These are phyloP conservation scores for Tricladium varicosporioides DNA, from an alignment of 2,329 filamentous ascomycete genomes.

Conservation along the genomic window DNA sequence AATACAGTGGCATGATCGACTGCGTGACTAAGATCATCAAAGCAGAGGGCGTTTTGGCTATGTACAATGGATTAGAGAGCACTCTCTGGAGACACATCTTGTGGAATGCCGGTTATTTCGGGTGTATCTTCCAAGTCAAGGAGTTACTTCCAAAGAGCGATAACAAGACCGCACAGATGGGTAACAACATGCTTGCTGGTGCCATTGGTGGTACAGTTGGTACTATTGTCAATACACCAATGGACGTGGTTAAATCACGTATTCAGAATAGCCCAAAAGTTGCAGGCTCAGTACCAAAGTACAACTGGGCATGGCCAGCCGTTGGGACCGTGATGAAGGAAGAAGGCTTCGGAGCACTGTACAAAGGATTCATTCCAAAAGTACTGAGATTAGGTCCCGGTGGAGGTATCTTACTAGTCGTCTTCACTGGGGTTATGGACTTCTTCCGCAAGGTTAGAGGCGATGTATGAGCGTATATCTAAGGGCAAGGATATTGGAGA, in stretches of 20 bases:
- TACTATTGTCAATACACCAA: slow-evolving; percentile 89
- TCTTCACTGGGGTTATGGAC: slow-evolving; percentile 87
- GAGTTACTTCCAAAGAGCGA: slow-evolving; percentile 77
- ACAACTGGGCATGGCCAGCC: slow-evolving; percentile 96
- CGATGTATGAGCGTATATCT: slow-evolving; percentile 15
- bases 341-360: slow-evolving; percentile 87
- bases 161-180: slow-evolving; percentile 76
- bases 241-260: slow-evolving; percentile 97
- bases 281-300: slow-evolving; percentile 81
- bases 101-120: slow-evolving; percentile 97
- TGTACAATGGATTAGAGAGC: slow-evolving; percentile 96
- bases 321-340: slow-evolving; percentile 85
- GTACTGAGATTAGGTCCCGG: slow-evolving; percentile 74
- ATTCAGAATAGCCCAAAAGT: slow-evolving; percentile 93
- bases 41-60: slow-evolving; percentile 77
- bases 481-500: neutral
- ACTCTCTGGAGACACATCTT: slow-evolving; percentile 94
- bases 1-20: slow-evolving; percentile 80
- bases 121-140: slow-evolving; percentile 96
- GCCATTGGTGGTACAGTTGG: slow-evolving; percentile 84
- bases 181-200: slow-evolving; percentile 85
- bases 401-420: slow-evolving; percentile 68
- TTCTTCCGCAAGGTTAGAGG: slow-evolving; percentile 72
- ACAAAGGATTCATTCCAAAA: slow-evolving; percentile 98
- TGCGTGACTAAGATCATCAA: slow-evolving; percentile 78